Evolutionary conservation across 208 protist genomes (phyloP).

Genomic region (Leishmania tarentolae): DNA sequence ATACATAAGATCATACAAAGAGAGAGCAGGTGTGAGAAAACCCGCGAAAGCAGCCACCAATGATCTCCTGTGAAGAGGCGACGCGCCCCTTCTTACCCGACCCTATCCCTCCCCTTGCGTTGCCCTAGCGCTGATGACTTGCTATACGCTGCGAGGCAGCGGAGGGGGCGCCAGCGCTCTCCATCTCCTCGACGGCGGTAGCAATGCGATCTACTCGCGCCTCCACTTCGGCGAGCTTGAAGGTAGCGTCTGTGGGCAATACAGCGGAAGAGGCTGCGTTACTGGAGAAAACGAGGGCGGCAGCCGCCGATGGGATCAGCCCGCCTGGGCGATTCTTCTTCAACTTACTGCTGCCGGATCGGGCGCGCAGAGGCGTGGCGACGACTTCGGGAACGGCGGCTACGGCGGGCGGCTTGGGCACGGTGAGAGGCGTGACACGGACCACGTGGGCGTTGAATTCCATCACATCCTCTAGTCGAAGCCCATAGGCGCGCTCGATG

Average conservation of each 20-base stretch:
- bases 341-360: not conserved
- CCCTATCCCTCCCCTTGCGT: not conserved
- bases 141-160: constrained; percentile 14
- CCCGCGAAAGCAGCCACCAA: not conserved
- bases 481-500: constrained; percentile 57
- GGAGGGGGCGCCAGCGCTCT: constrained; percentile 5
- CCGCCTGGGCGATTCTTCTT: not conserved
- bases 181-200: constrained; percentile 23
- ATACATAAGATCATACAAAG: not conserved
- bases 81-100: not conserved
- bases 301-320: not conserved
- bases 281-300: constrained; percentile 8
- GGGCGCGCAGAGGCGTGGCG: not conserved
- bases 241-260: constrained; percentile 39
- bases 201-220: constrained; percentile 50
- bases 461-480: constrained; percentile 52
- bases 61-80: not conserved
- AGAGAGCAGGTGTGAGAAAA: not conserved
- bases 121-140: constrained; percentile 6
- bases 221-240: constrained; percentile 63
- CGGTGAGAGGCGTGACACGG: not conserved
- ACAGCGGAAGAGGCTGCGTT: constrained; percentile 23
- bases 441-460: constrained; percentile 28
- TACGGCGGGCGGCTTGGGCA: not conserved
- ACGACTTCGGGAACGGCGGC: not conserved